Evolutionary conservation across 768 basidiomycete species (phyloP), one percentile per base, ranked within the genome.

Genomic region (Amanita rubescens): DNA sequence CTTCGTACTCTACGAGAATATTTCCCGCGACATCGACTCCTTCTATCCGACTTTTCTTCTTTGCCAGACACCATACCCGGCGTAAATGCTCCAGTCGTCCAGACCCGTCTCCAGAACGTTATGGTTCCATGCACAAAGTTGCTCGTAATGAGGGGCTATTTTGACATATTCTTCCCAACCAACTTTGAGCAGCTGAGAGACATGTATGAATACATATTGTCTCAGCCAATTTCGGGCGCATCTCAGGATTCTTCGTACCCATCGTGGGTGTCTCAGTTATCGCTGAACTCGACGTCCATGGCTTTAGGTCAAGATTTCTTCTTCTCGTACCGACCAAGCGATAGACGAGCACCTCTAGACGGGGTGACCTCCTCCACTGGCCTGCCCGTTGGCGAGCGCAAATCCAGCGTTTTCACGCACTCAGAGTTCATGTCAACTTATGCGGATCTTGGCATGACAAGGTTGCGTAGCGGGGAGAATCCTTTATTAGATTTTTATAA

Each of bases 141-240:
- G 53, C 82, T 95, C 60, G 96, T 99, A 55, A 85, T 84, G 61
- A 95, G 89, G 63, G 96, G 96, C 7, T 94, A 85, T 71, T 99
- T 99, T 67, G 96, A 99, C 67, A 98, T 98, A 56, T 91, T 99
- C 74, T 99, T 99, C 73, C 96, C 96, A 9, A 98, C 95, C 11
- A 74, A 90, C 65, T 97, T 97, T 58, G 80, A 79, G 49, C 78
- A 76, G 19, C 75, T 98, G 51, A 75, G 89, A 44, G 91, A 95
- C 65, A 90, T 94, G 81, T 97, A 97, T 69, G 89, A 94, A 63
- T 75, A 82, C 59, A 77, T 86, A 52, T 80, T 98, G 55, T 78
- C 84, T 34, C 78, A 81, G 61, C 81, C 84, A 3, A 62, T 62
- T 20, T 58, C 67, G 19, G 53, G 49, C 25, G 32, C 56, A 7